These are phyloP conservation scores for Grosmannia serpens DNA, from an alignment of 2,329 filamentous ascomycete species.

Conservation along the genomic window DNA sequence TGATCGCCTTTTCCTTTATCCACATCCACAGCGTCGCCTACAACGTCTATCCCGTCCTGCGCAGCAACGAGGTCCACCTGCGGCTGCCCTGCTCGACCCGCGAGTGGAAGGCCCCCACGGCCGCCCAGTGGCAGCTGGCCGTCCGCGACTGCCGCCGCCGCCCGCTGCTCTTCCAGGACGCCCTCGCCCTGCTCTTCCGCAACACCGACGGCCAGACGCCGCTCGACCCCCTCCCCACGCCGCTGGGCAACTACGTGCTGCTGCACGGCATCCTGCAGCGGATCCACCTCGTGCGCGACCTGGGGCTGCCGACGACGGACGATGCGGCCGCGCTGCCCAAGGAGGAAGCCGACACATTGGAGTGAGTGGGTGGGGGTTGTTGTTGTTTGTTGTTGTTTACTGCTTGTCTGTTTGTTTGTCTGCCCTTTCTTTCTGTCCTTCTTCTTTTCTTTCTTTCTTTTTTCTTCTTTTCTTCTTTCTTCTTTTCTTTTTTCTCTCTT, in stretches of 20 bases:
- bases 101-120: slow-evolving; percentile 41
- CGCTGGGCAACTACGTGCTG: slow-evolving; percentile 39
- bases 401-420: too few relatives aligned
- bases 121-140: slow-evolving; percentile 33
- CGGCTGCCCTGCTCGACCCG: slow-evolving; percentile 41
- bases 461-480: not conserved
- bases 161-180: slow-evolving; percentile 19
- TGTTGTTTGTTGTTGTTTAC: too few relatives aligned
- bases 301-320: slow-evolving; percentile 14
- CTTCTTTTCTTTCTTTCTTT: not conserved
- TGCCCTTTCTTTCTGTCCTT: too few relatives aligned
- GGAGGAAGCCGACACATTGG: not conserved
- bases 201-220: slow-evolving; percentile 24
- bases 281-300: slow-evolving; percentile 34
- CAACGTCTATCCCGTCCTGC: slow-evolving; percentile 45
- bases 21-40: slow-evolving; percentile 52
- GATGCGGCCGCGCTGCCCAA: slow-evolving; percentile 3
- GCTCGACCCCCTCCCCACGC: not conserved
- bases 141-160: slow-evolving; percentile 8
- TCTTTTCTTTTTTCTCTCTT: not conserved
- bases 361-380: too few relatives aligned
- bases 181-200: slow-evolving; percentile 20
- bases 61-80: slow-evolving; percentile 41
- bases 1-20: slow-evolving; percentile 42
- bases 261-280: slow-evolving; percentile 43